phyloP scores from a whole-genome alignment of 1,139 yeast genomes.

The Meyerozyma carpophila region DNA sequence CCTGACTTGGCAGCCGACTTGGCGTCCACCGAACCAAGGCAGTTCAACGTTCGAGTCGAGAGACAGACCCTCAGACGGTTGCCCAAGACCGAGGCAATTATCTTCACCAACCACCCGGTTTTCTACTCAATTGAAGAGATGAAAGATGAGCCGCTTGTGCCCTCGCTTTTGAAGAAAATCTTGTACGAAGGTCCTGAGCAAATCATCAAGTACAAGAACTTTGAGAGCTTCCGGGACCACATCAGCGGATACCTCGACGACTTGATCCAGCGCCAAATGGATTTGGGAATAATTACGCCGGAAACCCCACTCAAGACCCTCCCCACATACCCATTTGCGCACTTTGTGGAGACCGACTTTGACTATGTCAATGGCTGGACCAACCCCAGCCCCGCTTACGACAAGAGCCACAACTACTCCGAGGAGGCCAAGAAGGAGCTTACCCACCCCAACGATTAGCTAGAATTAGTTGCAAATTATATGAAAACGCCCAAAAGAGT shows the following conservation, averaged over 20 bases:
- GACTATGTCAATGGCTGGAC: conserved; percentile 41
- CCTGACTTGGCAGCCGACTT: conserved; percentile 26
- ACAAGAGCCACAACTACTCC: conserved; percentile 18
- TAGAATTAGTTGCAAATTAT: background rate
- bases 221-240: conserved; percentile 53
- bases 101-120: conserved; percentile 64
- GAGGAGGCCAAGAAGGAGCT: conserved; percentile 18
- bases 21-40: conserved; percentile 31
- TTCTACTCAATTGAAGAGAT: conserved; percentile 68
- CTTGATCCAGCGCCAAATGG: conserved; percentile 52
- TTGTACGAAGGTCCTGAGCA: conserved; percentile 62
- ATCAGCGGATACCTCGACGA: conserved; percentile 52
- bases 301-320: conserved; percentile 58
- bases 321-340: conserved; percentile 60
- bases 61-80: conserved; percentile 48
- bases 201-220: conserved; percentile 59
- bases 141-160: conserved; percentile 73
- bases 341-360: conserved; percentile 39
- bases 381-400: conserved; percentile 29
- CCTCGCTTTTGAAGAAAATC: conserved; percentile 59
- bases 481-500: background rate
- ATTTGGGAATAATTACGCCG: conserved; percentile 47
- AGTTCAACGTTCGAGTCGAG: conserved; percentile 57
- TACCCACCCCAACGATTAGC: conserved; percentile 13
- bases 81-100: conserved; percentile 42